Base-by-base conservation (phyloP, 1,284 basidiomycete genomes). In the Puccinia coronata region DNA sequence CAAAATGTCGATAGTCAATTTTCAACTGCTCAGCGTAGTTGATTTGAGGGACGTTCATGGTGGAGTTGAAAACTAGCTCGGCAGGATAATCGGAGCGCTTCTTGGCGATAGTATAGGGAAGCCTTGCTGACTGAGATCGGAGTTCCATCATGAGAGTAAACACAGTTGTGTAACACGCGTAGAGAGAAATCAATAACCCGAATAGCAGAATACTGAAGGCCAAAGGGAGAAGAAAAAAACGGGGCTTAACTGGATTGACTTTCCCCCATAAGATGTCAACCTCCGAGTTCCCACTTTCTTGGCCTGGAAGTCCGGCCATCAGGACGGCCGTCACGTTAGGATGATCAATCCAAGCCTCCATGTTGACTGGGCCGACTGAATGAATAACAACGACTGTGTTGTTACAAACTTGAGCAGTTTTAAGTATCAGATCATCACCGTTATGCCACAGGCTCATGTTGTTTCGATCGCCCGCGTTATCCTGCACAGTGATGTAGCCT, bases 1-100 rank as follows among this genome's bases (percentile, higher is more conserved):
- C 82, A 71, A 83, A 83, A 76, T 82, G 82, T 5, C 82, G 49
- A 57, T 83, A 83, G 69, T 83, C 82, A 18, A 83, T 81, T 12
- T 63, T 12, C 16, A 82, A 25, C 41, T 57, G 25, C 57, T 83
- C 82, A 16, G 67, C n/a, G 28, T 82, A 80, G 59, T 23, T 82
- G 6, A 69, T 53, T 70, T 80, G 77, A 41, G 82, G 78, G 51
- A 82, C 41, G 2, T 47, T 20, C 67, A 63, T 63, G 28, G 9
- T 69, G 11, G 80, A 81, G 36, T 74, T 57, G 41, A 75, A 81
- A 65, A 81, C 23, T 43, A 81, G 34, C 20, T 74, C 71, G 0
- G 80, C 80, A 25, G 80, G 57, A 49, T 63, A 81, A 57, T 81
- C 80, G 0, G 55, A 63, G 28, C 36, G 70, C 36, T 61, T 67